phyloP scores from a whole-genome alignment of 108 stramenopile genomes.

The Cyclotella kingstonii region DNA sequence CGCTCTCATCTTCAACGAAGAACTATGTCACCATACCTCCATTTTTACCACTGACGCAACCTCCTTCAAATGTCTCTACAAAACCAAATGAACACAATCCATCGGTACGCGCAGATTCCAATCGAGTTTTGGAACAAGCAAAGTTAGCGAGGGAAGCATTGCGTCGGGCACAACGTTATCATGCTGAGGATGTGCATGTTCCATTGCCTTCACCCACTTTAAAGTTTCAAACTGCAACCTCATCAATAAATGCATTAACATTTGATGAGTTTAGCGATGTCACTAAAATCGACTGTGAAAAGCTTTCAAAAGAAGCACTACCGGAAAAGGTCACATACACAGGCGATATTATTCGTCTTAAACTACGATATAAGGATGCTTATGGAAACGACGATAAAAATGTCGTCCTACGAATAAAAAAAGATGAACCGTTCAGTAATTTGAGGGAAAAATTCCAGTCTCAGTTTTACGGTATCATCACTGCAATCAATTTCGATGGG shows the following conservation, averaged over 20 bases:
- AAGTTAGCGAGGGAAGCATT: slow-evolving; percentile 27
- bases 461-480: slow-evolving; percentile 14
- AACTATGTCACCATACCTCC: too few relatives aligned
- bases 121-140: slow-evolving; percentile 9
- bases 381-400: slow-evolving; percentile 18
- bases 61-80: background rate
- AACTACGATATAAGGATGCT: slow-evolving; percentile 22
- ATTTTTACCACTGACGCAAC: background rate
- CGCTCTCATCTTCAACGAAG: too few relatives aligned
- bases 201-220: slow-evolving; percentile 1
- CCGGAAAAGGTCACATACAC: slow-evolving; percentile 6
- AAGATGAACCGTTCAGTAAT: slow-evolving; percentile 35
- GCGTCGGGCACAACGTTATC: slow-evolving; percentile 46
- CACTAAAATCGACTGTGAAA: background rate
- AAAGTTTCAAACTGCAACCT: background rate
- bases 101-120: slow-evolving; percentile 14
- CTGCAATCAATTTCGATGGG: slow-evolving; percentile 50
- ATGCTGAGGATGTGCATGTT: slow-evolving; percentile 57
- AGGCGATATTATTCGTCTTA: slow-evolving; percentile 14
- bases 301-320: background rate
- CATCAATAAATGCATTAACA: background rate
- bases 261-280: slow-evolving; percentile 3
- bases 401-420: slow-evolving; percentile 25
- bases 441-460: slow-evolving; percentile 20
- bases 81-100: slow-evolving; percentile 5